A percentile compares a stretch with the other conserved stretches of the same genome.
phyloP scores from a whole-genome alignment of 2,329 filamentous ascomycete genomes.

The Leptosphaerulina australis region DNA sequence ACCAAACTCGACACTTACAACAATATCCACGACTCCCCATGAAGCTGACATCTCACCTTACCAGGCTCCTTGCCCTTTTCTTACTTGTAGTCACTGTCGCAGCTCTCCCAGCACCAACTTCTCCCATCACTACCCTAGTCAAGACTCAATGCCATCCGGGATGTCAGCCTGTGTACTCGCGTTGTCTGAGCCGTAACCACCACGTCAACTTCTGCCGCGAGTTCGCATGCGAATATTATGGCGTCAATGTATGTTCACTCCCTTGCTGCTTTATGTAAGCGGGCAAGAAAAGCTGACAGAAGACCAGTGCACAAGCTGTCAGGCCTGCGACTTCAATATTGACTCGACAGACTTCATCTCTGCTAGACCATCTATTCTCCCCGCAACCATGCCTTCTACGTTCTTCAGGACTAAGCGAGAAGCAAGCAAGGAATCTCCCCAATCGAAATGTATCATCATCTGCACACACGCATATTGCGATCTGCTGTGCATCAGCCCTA shows the following conservation, averaged over 20 bases:
- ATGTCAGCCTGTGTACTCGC: not conserved
- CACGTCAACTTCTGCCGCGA: not conserved
- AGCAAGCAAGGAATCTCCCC: not conserved
- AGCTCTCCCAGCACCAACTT: not conserved
- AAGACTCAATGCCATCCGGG: not conserved
- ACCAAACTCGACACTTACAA: not conserved
- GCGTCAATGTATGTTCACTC: not conserved
- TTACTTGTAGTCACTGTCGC: not conserved
- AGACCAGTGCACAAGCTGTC: not conserved
- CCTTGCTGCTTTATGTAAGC: too few relatives aligned
- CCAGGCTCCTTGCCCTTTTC: not conserved
- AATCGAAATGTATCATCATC: conserved; percentile 1
- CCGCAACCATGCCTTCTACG: not conserved
- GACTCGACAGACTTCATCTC: not conserved
- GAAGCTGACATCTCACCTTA: not conserved
- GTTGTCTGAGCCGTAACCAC: not conserved
- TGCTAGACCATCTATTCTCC: too few relatives aligned
- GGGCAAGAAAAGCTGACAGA: not conserved
- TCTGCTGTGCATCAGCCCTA: not conserved
- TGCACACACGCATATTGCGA: conserved; percentile 2
- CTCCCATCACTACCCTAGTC: not conserved
- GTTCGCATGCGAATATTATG: not conserved
- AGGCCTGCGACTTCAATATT: not conserved
- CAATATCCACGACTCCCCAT: not conserved
- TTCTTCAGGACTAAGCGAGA: not conserved